These are phyloP conservation scores for Lasiodiplodia sp. DNA, from an alignment of 2,329 filamentous ascomycete species.

Conservation along the genomic window DNA sequence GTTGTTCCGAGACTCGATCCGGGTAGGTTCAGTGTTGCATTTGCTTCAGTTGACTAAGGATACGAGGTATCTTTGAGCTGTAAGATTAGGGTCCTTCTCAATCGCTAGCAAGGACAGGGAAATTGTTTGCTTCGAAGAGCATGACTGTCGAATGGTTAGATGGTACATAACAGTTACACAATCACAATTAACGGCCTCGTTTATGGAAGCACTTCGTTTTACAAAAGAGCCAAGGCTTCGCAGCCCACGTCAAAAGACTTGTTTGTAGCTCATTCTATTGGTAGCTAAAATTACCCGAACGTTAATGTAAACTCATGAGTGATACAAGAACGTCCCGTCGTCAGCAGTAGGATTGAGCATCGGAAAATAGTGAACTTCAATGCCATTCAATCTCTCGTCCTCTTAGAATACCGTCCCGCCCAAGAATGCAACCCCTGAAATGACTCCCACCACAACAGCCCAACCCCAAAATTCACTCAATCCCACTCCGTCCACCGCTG, in stretches of 20 bases:
- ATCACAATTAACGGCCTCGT: background rate
- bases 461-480: background rate
- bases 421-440: background rate
- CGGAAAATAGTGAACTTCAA: background rate
- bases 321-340: background rate
- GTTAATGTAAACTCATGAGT: background rate
- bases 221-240: background rate
- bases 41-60: conserved; percentile 2
- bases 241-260: background rate
- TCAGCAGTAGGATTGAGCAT: background rate
- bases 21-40: conserved; percentile 1
- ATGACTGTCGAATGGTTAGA: background rate
- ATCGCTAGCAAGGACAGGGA: conserved; percentile 5
- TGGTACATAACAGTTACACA: background rate
- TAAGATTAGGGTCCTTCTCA: conserved; percentile 7
- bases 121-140: conserved; percentile 3
- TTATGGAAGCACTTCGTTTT: background rate
- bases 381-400: background rate
- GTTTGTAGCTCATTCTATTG: background rate
- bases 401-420: background rate
- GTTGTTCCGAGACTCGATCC: background rate
- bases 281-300: background rate
- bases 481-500: background rate
- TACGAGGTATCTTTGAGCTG: background rate
- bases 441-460: background rate